These are phyloP conservation scores for Micractinium conductrix DNA, from an alignment of 139 green algal genomes.

Conservation along the genomic window DNA sequence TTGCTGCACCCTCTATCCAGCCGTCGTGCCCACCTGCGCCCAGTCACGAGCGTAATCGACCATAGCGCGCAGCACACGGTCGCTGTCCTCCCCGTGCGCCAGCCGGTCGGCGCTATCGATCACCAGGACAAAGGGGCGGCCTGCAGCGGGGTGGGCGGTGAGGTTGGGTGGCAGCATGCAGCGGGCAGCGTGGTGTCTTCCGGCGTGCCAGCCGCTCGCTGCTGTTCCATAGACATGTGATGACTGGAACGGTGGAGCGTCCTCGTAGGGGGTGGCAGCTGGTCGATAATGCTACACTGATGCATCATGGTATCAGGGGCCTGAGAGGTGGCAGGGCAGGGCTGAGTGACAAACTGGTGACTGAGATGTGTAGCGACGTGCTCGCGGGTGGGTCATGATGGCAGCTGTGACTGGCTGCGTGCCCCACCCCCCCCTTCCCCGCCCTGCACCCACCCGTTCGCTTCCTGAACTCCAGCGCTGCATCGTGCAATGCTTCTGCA, in stretches of 20 bases:
- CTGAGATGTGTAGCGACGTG: too few relatives aligned
- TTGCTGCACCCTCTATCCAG: too few relatives aligned
- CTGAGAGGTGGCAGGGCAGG: background rate
- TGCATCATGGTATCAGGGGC: too few relatives aligned
- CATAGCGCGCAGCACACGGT: background rate
- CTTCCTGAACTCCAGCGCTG: constrained; percentile 17
- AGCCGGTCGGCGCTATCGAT: constrained; percentile 52
- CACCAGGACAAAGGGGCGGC: constrained; percentile 51
- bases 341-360: background rate
- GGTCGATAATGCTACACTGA: too few relatives aligned
- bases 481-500: constrained; percentile 31
- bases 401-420: background rate
- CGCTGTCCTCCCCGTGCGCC: constrained; percentile 8
- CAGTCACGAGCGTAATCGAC: constrained; percentile 24
- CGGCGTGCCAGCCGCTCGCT: background rate
- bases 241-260: too few relatives aligned
- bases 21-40: background rate
- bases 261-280: too few relatives aligned
- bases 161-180: background rate
- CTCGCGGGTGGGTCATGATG: background rate
- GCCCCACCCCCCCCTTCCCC: background rate
- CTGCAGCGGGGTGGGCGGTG: background rate
- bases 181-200: too few relatives aligned
- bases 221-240: too few relatives aligned
- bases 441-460: background rate